Evolutionary conservation across 2,329 filamentous ascomycete genomes (phyloP), one percentile per base, ranked within the genome.

Genomic region (Fusarium sp.): DNA sequence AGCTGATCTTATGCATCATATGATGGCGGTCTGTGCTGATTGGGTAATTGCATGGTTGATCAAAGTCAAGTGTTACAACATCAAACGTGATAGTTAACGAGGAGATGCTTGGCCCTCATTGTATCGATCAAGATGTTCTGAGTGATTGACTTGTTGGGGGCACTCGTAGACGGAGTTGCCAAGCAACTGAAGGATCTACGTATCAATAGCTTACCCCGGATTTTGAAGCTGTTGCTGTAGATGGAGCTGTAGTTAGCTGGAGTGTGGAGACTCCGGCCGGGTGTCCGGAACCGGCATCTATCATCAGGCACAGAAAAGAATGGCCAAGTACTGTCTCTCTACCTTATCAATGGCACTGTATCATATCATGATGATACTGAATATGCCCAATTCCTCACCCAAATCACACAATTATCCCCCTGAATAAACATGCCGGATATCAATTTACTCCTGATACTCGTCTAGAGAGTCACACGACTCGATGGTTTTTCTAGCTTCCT

Each of bases 281-380:
- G 70, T 57, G 55, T n/a, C 44, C 57, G 60, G 54, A 54, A 46
- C 45, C 44, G 45, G 52, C 49, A 69, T 60, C 42, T 46, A 51
- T 45, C 33, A 66, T 66, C 52, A 66, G 51, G 61, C 21, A 68
- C 49, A 49, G 61, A 69, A 44, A 45, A 66, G 61, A 73, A 73
- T 67, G 56, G 59, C 19, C n/a, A n/a, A n/a, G n/a, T n/a, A n/a
- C n/a, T n/a, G n/a, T n/a, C n/a, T n/a, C n/a, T n/a, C 1, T 39
- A 5, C 5, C 10, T 23, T 21, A 29, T 39, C 29, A 38, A 25
- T 41, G 10, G n/a, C 11, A 31, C 29, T 5, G 25, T 21, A 31
- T 56, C 42, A 54, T 38, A 60, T 60, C 60, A 60, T 60, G 35
- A 57, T 38, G n/a, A 25, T 42, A 21, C 4, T 18, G 31, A 25